phyloP scores from a whole-genome alignment of 306 rosid species.

The Albizia julibrissin region DNA sequence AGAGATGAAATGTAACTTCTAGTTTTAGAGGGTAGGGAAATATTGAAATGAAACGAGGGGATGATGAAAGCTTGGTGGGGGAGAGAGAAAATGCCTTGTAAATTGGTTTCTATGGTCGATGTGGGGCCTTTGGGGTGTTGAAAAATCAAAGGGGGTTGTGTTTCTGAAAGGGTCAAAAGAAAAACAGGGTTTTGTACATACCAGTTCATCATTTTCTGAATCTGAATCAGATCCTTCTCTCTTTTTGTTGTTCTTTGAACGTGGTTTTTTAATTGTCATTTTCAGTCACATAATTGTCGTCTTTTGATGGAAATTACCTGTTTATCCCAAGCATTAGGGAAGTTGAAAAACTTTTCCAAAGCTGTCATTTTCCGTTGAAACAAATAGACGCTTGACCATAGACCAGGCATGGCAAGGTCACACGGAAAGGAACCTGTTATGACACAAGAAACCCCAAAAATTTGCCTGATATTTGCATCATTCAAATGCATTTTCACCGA shows the following conservation, averaged over 20 bases:
- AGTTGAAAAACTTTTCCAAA: background rate
- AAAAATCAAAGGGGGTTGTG: constrained; percentile 37
- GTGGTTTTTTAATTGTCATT: background rate
- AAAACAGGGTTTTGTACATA: constrained; percentile 41
- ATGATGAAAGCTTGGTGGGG: constrained; percentile 2
- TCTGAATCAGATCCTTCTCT: background rate
- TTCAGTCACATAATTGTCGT: background rate
- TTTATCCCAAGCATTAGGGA: background rate
- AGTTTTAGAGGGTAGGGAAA: constrained; percentile 43
- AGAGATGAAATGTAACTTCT: constrained; percentile 38
- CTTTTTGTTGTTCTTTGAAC: background rate
- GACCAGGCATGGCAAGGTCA: background rate
- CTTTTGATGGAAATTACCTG: background rate
- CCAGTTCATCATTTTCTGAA: background rate
- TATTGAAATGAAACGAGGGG: constrained; percentile 24
- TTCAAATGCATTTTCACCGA: no score
- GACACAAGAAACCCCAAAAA: background rate
- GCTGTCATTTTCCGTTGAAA: background rate
- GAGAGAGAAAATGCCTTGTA: constrained; percentile 46
- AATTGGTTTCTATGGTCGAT: constrained; percentile 36
- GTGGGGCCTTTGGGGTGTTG: constrained; percentile 32
- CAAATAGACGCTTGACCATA: background rate
- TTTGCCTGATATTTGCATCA: background rate
- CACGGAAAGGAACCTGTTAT: background rate
- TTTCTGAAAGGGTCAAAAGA: constrained; percentile 23